These are phyloP conservation scores for Macroventuria anomochaeta DNA, from an alignment of 2,329 filamentous ascomycete genomes.

Conservation along the genomic window DNA sequence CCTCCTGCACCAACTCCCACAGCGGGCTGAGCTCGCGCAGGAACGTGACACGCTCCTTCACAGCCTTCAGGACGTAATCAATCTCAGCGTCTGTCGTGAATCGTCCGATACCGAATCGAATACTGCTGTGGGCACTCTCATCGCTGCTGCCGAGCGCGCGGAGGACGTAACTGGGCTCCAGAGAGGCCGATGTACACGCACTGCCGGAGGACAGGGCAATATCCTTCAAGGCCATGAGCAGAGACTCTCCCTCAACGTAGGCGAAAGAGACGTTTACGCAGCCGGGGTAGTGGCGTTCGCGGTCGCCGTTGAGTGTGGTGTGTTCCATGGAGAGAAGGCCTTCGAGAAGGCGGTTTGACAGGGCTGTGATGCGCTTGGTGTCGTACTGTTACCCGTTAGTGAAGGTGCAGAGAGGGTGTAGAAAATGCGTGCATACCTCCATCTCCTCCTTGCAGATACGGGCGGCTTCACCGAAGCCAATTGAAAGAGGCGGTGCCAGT, in stretches of 20 bases:
- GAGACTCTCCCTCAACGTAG: conserved; percentile 96
- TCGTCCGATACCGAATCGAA: conserved; percentile 94
- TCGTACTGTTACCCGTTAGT: conserved; percentile 73
- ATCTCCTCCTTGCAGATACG: conserved; percentile 90
- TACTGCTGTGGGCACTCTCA: conserved; percentile 96
- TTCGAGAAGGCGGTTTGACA: conserved; percentile 83
- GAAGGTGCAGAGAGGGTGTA: neutral
- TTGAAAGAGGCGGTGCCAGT: conserved; percentile 83
- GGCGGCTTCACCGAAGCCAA: conserved; percentile 95
- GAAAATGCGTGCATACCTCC: conserved; percentile 68
- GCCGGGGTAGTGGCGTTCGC: conserved; percentile 84
- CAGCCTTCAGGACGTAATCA: conserved; percentile 95
- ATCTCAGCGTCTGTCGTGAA: conserved; percentile 97
- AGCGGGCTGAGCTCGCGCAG: conserved; percentile 92
- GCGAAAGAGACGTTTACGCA: conserved; percentile 99
- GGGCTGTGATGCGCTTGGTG: conserved; percentile 76
- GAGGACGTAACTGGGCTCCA: conserved; percentile 96
- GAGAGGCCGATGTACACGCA: conserved; percentile 93
- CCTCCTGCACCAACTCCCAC: conserved; percentile 98
- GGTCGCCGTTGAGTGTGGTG: conserved; percentile 87
- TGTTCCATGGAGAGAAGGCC: conserved; percentile 90
- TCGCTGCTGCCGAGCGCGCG: conserved; percentile 94
- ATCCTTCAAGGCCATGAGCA: conserved; percentile 97
- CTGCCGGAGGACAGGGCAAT: conserved; percentile 96
- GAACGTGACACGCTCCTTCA: conserved; percentile 88